Base-by-base conservation (phyloP, 2,329 filamentous ascomycete genomes). In the Alternaria atra region DNA sequence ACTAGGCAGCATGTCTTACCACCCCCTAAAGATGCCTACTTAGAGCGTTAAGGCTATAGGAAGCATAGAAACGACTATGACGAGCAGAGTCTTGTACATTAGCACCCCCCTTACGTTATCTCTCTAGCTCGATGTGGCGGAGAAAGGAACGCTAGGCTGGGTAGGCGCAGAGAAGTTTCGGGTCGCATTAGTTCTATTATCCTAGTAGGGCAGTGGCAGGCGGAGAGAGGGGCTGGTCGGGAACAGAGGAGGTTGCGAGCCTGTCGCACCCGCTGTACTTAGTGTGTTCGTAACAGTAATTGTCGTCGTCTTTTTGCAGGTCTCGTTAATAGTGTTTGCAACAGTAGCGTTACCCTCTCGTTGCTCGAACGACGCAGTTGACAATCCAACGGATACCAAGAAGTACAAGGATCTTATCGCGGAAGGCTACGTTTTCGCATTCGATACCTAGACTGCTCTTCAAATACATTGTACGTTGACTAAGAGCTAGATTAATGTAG, bases 131-230 rank as follows among this genome's bases (percentile, higher is more conserved):
- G 30, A 46, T n/a, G 23, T 46, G 44, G 29, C n/a, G n/a, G 60
- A 58, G 29, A 55, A 63, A 55, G 55, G 51, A 48, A 58, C 20
- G 4, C 34, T 50, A 32, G 44, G 55, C 29, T 54, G 23, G 23
- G 51, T 61, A 35, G 57, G 58, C 44, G 46, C n/a, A n/a, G 43
- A 61, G 30, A 58, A 51, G 40, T 52, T 64, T 34, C 29, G 30
- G 5, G 25, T 64, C 12, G 39, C 25, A 55, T 64, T 53, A 2
- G 51, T 61, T 47, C 51, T 20, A 50, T 64, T 64, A 32, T 58
- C 23, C 58, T 20, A 64, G 42, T 39, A 46, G n/a, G 46, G 58
- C 53, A 55, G 30, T 30, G 44, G 23, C 27, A 61, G 53, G 46
- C 13, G 25, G 30, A 64, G 42, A 39, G 46, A 58, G 40, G 17